Percentiles rank a stretch among this genome's conserved stretches.
These are phyloP conservation scores for Trichosporon ovoides DNA, from an alignment of 1,284 basidiomycete genomes.

Conservation along the genomic window DNA sequence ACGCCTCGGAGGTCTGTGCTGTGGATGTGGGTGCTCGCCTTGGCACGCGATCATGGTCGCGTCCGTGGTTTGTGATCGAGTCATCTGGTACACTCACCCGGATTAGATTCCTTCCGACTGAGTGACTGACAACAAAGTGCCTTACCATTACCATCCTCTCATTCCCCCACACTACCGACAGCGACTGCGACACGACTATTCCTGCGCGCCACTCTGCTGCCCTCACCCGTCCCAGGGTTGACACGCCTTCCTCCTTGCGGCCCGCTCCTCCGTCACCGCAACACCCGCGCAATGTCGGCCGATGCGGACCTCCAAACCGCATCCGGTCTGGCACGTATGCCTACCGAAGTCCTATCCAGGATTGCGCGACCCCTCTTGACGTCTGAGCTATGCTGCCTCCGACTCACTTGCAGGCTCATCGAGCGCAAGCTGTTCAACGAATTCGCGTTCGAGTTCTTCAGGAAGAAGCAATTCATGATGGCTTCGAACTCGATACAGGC, in stretches of 20 bases:
- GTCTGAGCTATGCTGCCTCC: slow-evolving; percentile 6
- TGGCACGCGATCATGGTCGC: too few relatives aligned
- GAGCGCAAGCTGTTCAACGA: slow-evolving; percentile 8
- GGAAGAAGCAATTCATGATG: slow-evolving; percentile 26
- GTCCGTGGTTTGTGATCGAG: too few relatives aligned
- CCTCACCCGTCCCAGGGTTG: neutral
- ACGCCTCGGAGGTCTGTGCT: too few relatives aligned
- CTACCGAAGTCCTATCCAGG: slow-evolving; percentile 13
- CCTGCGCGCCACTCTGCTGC: too few relatives aligned
- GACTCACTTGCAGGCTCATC: slow-evolving; percentile 13
- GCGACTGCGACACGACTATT: too few relatives aligned
- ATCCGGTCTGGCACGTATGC: slow-evolving; percentile 11
- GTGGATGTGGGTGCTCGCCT: too few relatives aligned
- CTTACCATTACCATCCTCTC: too few relatives aligned
- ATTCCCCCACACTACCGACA: too few relatives aligned
- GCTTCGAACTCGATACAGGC: slow-evolving; percentile 5
- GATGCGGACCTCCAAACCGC: neutral
- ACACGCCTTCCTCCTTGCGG: neutral
- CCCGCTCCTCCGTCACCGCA: neutral
- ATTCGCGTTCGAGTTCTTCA: slow-evolving; percentile 17
- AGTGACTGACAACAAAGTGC: too few relatives aligned
- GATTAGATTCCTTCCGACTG: too few relatives aligned
- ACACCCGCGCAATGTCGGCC: neutral
- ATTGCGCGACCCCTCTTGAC: slow-evolving; percentile 13
- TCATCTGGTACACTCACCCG: too few relatives aligned